A percentile compares a stretch with the other conserved stretches of the same genome.
These are phyloP conservation scores for Knufia petricola DNA, from an alignment of 2,329 filamentous ascomycete species.

Conservation along the genomic window DNA sequence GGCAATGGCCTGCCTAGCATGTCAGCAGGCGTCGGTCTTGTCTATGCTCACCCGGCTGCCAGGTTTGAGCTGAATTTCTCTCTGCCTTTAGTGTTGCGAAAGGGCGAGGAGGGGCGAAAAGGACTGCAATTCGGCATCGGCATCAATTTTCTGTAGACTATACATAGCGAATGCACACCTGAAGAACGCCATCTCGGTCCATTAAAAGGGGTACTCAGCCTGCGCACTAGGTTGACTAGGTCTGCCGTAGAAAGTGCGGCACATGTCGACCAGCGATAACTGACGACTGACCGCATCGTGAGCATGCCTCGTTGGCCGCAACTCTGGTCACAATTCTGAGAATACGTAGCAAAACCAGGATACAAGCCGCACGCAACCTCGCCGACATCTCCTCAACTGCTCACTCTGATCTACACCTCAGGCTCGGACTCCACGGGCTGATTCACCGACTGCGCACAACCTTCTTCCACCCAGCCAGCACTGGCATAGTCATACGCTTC, in stretches of 20 bases:
- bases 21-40: slow-evolving; percentile 77
- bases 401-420: too few relatives aligned
- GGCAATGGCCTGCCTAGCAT: slow-evolving; percentile 69
- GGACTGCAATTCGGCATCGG: slow-evolving; percentile 92
- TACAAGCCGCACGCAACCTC: too few relatives aligned
- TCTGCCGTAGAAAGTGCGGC: not conserved
- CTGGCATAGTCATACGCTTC: not conserved
- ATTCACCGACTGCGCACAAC: not conserved
- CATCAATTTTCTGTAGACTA: slow-evolving; percentile 74
- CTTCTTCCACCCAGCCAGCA: not conserved
- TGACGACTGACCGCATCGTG: not conserved
- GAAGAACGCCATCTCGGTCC: not conserved
- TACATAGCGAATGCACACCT: not conserved
- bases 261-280: too few relatives aligned
- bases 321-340: not conserved
- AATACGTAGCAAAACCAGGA: not conserved
- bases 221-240: not conserved
- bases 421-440: not conserved
- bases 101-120: slow-evolving; percentile 80
- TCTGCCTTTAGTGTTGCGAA: slow-evolving; percentile 69
- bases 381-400: too few relatives aligned
- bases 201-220: not conserved
- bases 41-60: slow-evolving; percentile 89
- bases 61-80: slow-evolving; percentile 95
- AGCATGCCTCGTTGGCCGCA: not conserved